phyloP scores from a whole-genome alignment of 2,329 filamentous ascomycete species.

The Bipolaris sorokiniana region DNA sequence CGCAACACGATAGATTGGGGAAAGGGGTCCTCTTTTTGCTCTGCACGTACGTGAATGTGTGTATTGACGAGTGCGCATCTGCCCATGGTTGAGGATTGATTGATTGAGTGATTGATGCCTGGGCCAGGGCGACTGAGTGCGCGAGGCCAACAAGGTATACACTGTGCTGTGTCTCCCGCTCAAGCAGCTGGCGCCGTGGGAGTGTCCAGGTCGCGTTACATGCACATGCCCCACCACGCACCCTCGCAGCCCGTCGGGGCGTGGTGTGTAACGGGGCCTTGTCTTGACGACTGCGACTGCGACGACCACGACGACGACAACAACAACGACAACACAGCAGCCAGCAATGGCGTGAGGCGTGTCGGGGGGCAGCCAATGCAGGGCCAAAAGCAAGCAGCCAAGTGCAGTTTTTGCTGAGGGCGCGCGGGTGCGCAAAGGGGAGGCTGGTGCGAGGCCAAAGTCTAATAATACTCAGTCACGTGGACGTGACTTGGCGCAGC shows the following conservation, averaged over 20 bases:
- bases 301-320: too few relatives aligned
- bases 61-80: background rate
- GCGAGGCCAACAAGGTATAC: background rate
- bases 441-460: constrained; percentile 16
- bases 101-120: background rate
- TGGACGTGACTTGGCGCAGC: constrained; percentile 18
- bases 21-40: background rate
- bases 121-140: background rate
- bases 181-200: background rate
- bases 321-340: too few relatives aligned
- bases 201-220: constrained; percentile 12
- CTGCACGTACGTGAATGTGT: constrained; percentile 3
- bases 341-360: background rate
- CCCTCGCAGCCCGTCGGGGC: background rate
- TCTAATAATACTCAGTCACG: constrained; percentile 23
- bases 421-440: constrained; percentile 3
- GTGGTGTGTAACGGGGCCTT: background rate
- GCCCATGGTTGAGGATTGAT: background rate
- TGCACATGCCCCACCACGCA: constrained; percentile 9
- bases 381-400: constrained; percentile 8
- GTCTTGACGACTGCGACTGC: too few relatives aligned
- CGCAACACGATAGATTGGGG: background rate
- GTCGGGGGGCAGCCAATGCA: background rate
- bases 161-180: background rate
- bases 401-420: background rate